Base-by-base conservation (phyloP, 2,329 filamentous ascomycete genomes). In the Fusarium robinianum region DNA sequence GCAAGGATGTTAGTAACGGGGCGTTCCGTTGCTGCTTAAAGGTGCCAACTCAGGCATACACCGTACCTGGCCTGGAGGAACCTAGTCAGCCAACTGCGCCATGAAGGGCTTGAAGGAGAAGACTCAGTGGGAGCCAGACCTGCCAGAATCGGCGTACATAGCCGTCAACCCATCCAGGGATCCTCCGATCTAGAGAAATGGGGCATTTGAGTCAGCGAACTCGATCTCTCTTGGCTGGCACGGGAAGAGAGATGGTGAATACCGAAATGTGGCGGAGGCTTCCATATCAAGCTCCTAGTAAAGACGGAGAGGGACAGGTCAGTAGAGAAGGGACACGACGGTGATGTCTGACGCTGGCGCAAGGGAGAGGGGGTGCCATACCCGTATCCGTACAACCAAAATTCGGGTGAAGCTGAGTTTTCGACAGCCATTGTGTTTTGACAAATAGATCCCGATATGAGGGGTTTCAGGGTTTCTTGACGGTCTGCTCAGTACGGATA, bases 381-480 rank as follows among this genome's bases (percentile, higher is more conserved):
- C 92, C 92, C 94, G 65, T 97, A 99, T 51, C 94, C 94, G 69
- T 96, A 97, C 31, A 99, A 76, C 94, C 94, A 99, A 62, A 97
- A 90, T 64, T 95, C 88, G 23, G 80, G 74, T 30, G 62, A 48
- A 32, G 66, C 44, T 6, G 59, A 54, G 17, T 63, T 58, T 38
- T 63, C 61, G 40, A 51, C 46, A 15, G 66, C 70, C 72, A 80
- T 67, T 63, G 64, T 58, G n/a, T n/a, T n/a, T n/a, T n/a, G n/a
- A n/a, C n/a, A n/a, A n/a, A n/a, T n/a, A n/a, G 44, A 34, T 22
- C 6, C 12, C 9, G 33, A 26, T 12, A 26, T 43, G 18, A 25
- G 14, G 30, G 6, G 14, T 8, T 38, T 16, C 22, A 8, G n/a
- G 11, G 32, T 56, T 54, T 54, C 49, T 45, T 49, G 52, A 58